These are phyloP conservation scores for Platismatia glauca DNA, from an alignment of 495 filamentous ascomycete genomes.

Conservation along the genomic window DNA sequence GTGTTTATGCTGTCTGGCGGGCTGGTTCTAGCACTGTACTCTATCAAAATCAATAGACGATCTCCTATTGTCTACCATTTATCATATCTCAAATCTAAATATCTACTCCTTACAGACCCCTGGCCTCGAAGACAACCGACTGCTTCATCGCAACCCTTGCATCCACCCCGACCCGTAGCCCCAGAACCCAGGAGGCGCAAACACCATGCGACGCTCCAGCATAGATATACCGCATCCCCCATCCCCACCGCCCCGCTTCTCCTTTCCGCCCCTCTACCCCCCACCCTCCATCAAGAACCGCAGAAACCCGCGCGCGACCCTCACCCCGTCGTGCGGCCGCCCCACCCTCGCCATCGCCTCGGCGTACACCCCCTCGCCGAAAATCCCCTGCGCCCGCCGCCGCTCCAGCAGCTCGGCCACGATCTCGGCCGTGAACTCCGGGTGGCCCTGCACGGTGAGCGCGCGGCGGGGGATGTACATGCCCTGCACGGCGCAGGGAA, in stretches of 20 bases:
- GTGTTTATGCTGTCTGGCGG: neutral
- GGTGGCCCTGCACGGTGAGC: slow-evolving; percentile 84
- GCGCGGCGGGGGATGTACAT: slow-evolving; percentile 60
- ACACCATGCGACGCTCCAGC: neutral
- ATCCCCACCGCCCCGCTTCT: too few species aligned
- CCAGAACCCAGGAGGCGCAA: neutral
- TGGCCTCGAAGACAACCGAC: neutral
- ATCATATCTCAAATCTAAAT: neutral
- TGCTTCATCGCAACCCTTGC: too few species aligned
- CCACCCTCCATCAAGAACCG: slow-evolving; percentile 56
- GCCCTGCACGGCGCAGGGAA: slow-evolving; percentile 64
- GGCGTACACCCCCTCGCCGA: slow-evolving; percentile 51
- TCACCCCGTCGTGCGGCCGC: slow-evolving; percentile 65
- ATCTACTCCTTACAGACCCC: neutral
- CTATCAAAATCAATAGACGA: slow-evolving; percentile 11
- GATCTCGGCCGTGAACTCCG: slow-evolving; percentile 75
- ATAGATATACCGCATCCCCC: neutral
- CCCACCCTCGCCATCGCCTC: slow-evolving; percentile 58
- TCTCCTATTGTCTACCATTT: slow-evolving; percentile 7
- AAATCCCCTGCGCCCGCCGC: slow-evolving; percentile 54
- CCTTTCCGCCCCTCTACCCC: neutral
- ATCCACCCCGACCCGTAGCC: too few species aligned
- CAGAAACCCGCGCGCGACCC: slow-evolving; percentile 60
- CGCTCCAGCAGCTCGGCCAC: slow-evolving; percentile 56
- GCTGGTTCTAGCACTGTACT: slow-evolving; percentile 1